Evolutionary conservation across 768 basidiomycete genomes (phyloP), one percentile per base, ranked within the genome.

Genomic region (Kwoniella sp.): DNA sequence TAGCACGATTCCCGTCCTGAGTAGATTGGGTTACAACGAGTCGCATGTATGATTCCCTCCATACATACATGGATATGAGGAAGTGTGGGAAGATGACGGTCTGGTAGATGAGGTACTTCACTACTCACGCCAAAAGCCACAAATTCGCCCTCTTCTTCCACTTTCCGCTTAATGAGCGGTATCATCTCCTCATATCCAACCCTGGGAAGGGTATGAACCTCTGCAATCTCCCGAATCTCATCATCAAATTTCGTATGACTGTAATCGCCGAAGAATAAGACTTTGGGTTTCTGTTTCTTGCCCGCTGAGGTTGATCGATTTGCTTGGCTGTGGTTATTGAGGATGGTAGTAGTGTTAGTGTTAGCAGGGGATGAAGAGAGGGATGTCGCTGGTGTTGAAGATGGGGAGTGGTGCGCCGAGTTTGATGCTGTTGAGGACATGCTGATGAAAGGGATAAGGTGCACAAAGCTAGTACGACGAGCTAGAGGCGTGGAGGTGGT

Each of bases 91-190:
- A n/a, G n/a, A n/a, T n/a, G n/a, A n/a, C n/a, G n/a, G n/a, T n/a
- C n/a, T n/a, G n/a, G n/a, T n/a, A n/a, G n/a, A n/a, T n/a, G n/a
- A n/a, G n/a, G n/a, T n/a, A n/a, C n/a, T n/a, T n/a, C 12, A 15
- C 10, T 2, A 72, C 70, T 58, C 48, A 72, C 70, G 1, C 60
- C 70, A 37, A 68, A 67, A 21, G 54, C 61, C 5, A 60, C 53
- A 36, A 72, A 72, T 22, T 65, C 64, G 9, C 70, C 70, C 27
- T 72, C 61, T 24, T 53, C 54, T 21, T 60, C 47, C 3, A 69
- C 68, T 22, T 57, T 56, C 22, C 47, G 26, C 37, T 30, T 33
- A 29, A 72, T 72, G 8, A 57, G 48, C 21, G 29, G 37, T 12
- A 58, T 59, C 44, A 57, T 50, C 19, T 60, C 58, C n/a, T 56